phyloP scores from a whole-genome alignment of 306 rosid genomes.

The Lotus japonicus region DNA sequence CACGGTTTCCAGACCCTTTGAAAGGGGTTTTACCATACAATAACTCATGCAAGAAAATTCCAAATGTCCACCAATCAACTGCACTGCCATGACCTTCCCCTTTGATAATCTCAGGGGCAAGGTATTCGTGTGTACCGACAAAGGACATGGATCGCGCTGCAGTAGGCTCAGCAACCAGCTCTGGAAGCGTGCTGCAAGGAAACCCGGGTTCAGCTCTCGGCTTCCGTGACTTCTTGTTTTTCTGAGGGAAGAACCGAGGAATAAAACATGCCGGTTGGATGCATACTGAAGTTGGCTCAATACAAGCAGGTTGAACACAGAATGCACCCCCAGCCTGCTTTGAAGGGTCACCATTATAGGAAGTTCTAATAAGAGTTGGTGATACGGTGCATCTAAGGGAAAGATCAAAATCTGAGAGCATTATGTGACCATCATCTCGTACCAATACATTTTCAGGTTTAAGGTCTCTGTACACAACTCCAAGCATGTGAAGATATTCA shows the following conservation, averaged over 20 bases:
- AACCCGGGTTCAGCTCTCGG: conserved; percentile 61
- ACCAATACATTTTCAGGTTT: conserved; percentile 98
- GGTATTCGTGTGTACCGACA: conserved; percentile 96
- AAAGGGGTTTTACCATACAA: conserved; percentile 96
- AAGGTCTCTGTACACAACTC: conserved; percentile 95
- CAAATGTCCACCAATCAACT: conserved; percentile 99
- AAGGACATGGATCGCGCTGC: conserved; percentile 94
- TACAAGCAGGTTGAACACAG: conserved; percentile 94
- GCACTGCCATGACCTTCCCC: conserved; percentile 99
- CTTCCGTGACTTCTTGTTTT: conserved; percentile 66
- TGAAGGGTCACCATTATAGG: conserved; percentile 73
- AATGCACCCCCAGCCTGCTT: conserved; percentile 78
- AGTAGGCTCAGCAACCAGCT: conserved; percentile 98
- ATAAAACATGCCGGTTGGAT: conserved; percentile 94
- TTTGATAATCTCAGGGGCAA: conserved; percentile 95
- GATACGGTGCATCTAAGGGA: conserved; percentile 86
- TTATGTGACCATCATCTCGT: conserved; percentile 98
- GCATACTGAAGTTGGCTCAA: conserved; percentile 86
- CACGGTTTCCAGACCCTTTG: conserved; percentile 93
- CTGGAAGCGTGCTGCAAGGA: conserved; percentile 67
- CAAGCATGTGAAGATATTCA: conserved; percentile 99
- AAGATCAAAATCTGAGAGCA: conserved; percentile 98
- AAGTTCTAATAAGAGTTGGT: conserved; percentile 70
- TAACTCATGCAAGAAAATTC: conserved; percentile 89
- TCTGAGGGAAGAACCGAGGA: conserved; percentile 79